Evolutionary conservation across 1,139 yeast species (phyloP), one percentile per base, ranked within the genome.

Genomic region (Chernovozyma sophiae-reginae): DNA sequence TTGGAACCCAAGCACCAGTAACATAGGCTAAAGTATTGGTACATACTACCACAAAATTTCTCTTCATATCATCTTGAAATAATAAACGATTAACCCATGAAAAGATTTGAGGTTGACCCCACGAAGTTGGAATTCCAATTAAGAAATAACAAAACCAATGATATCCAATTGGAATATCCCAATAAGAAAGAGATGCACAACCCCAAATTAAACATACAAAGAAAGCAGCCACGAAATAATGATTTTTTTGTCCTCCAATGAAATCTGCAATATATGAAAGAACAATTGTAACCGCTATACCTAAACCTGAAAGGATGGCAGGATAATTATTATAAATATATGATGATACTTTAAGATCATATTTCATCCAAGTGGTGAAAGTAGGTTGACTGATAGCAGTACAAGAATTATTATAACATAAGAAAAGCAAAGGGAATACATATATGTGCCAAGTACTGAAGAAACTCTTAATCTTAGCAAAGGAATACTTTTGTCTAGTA

Each of bases 21-120:
- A 72, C 74, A 43, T 75, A 76, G 0, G 80, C 78, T 35, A 72
- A 53, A 7, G 71, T 65, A 46, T 76, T 76, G 5, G 80, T 76
- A 23, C 56, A 43, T 3, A 73, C 78, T 25, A 76, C 75, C 14
- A 72, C 60, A 38, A 74, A 65, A 45, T 70, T 71, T 42, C 81
- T 55, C 48, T 73, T 73, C 67, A 69, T 65, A 45, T 72, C 77
- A 45, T 75, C 74, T 15, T 58, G 54, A 18, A 59, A 56, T 14
- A 76, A 48, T 28, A 70, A 44, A 27, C 77, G 53, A 46, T 77
- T 77, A 13, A 76, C 65, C 82, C 81, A 77, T 2, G 79, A 59
- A 40, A 71, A 75, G n/a, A 77, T 72, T 46, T 72, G 58, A 1
- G 69, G 69, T 42, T 64, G 70, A 8, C 69, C 68, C 60, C 60